Evolutionary conservation across 2,329 filamentous ascomycete genomes (phyloP).

Genomic region (Penicillium sp.): DNA sequence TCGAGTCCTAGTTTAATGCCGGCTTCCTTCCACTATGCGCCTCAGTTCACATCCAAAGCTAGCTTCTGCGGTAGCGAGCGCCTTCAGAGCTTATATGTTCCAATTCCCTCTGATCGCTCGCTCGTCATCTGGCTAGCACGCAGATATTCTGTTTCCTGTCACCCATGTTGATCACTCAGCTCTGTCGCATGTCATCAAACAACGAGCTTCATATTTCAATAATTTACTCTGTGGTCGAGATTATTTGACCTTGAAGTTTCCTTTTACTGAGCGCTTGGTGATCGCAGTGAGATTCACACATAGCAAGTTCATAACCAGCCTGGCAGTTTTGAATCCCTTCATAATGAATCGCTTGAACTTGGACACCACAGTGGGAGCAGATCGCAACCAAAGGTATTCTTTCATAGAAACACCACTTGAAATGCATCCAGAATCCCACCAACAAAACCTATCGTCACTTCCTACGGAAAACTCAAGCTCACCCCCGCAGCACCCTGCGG

Average conservation of each 20-base stretch:
- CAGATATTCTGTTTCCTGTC: not conserved
- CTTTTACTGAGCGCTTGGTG: not conserved
- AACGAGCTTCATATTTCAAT: not conserved
- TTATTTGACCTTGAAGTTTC: not conserved
- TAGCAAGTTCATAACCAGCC: not conserved
- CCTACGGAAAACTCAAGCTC: not conserved
- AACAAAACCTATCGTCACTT: not conserved
- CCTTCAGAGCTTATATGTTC: not conserved
- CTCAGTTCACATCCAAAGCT: constrained; percentile 6
- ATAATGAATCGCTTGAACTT: constrained; percentile 23
- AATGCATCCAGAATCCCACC: constrained; percentile 11
- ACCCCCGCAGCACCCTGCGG: constrained; percentile 6
- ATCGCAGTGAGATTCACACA: not conserved
- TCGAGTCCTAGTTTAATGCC: constrained; percentile 7
- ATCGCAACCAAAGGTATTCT: constrained; percentile 19
- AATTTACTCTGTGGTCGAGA: not conserved
- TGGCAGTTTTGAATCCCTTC: not conserved
- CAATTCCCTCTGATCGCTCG: constrained; percentile 5
- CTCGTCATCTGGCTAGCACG: not conserved
- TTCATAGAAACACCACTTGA: constrained; percentile 26
- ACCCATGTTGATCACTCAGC: constrained; percentile 1
- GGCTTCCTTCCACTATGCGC: constrained; percentile 12
- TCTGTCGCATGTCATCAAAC: not conserved
- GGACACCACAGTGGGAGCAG: constrained; percentile 15
- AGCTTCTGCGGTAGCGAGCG: not conserved